phyloP scores from a whole-genome alignment of 2,329 filamentous ascomycete species.

The Monosporascus sp. region DNA sequence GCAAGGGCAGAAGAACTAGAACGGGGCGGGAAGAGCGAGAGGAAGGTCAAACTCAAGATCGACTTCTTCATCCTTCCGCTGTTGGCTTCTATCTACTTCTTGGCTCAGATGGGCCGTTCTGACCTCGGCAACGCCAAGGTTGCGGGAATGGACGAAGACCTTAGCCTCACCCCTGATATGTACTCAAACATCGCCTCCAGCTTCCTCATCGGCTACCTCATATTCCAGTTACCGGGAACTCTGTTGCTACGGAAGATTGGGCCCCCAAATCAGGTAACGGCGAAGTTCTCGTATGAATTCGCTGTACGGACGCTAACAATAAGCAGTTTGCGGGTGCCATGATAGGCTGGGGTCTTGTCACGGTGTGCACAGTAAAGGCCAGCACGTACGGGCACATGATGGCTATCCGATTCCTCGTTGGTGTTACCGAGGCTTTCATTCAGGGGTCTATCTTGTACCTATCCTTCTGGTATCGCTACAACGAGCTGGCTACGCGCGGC shows the following conservation, averaged over 20 bases:
- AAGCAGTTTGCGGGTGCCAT: conserved; percentile 2
- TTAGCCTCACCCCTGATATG: conserved; percentile 10
- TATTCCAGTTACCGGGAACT: conserved; percentile 20
- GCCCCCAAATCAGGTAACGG: conserved; percentile 15
- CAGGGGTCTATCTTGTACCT: conserved; percentile 20
- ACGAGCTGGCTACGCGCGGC: conserved; percentile 18
- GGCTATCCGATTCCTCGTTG: conserved; percentile 15
- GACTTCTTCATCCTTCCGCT: not conserved
- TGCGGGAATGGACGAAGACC: conserved; percentile 16
- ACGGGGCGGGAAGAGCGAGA: not conserved
- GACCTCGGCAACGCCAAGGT: conserved; percentile 21
- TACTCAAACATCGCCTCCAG: conserved; percentile 16
- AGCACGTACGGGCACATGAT: conserved; percentile 11
- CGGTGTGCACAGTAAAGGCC: conserved; percentile 13
- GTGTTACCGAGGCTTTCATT: conserved; percentile 18
- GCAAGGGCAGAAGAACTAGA: not conserved
- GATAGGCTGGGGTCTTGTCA: conserved; percentile 19
- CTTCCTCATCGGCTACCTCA: conserved; percentile 14
- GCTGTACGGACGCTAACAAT: not conserved
- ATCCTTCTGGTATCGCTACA: conserved; percentile 23
- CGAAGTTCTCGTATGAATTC: too few species aligned
- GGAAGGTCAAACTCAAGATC: not conserved
- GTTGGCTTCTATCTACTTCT: not conserved
- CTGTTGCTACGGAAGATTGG: conserved; percentile 17
- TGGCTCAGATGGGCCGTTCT: conserved; percentile 13